phyloP scores from a whole-genome alignment of 164 flowering plant genomes.

The Amborella trichopoda region DNA sequence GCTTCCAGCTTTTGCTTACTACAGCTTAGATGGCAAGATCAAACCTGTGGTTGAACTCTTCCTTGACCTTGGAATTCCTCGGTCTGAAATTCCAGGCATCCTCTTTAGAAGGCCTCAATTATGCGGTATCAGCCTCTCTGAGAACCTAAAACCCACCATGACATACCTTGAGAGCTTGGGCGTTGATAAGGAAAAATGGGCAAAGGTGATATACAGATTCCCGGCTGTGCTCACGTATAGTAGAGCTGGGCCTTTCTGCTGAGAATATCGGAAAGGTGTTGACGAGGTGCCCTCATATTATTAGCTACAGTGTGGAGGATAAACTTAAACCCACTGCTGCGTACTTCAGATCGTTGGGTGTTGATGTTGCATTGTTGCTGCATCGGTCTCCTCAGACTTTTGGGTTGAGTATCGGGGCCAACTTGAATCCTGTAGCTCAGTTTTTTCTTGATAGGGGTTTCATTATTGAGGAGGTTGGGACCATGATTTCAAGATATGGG shows the following conservation, averaged over 20 bases:
- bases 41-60: conserved; percentile 78
- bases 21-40: conserved; percentile 83
- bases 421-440: conserved; percentile 50
- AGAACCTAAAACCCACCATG: conserved; percentile 65
- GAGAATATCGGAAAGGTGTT: conserved; percentile 46
- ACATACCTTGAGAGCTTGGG: conserved; percentile 45
- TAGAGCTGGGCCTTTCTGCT: conserved; percentile 41
- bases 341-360: conserved; percentile 59
- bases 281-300: conserved; percentile 66
- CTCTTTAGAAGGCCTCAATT: conserved; percentile 63
- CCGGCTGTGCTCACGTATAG: conserved; percentile 74
- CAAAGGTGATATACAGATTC: conserved; percentile 52
- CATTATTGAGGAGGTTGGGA: conserved; percentile 37
- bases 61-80: conserved; percentile 62
- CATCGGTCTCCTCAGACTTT: conserved; percentile 60
- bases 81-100: conserved; percentile 45
- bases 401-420: conserved; percentile 77
- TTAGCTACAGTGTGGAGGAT: conserved; percentile 59
- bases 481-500: conserved; percentile 74
- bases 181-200: conserved; percentile 51
- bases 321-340: conserved; percentile 64
- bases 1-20: conserved; percentile 75
- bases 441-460: conserved; percentile 51
- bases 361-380: conserved; percentile 47
- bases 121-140: conserved; percentile 75